Base-by-base conservation (phyloP, 1,139 yeast genomes). In the Neolecta irregularis region DNA sequence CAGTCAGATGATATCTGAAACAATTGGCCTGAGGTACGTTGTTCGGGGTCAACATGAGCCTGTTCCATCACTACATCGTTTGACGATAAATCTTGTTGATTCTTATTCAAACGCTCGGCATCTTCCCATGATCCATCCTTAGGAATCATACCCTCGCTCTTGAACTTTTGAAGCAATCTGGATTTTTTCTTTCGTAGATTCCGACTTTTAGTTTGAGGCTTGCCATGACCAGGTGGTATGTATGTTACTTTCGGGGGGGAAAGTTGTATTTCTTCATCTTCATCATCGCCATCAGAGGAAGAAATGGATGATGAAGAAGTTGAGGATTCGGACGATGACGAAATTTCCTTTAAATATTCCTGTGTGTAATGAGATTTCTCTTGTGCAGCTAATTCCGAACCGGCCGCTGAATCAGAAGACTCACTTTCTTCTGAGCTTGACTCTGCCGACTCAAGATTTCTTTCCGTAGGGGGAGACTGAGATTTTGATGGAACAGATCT, bases 271-370 rank as follows among this genome's bases (percentile, higher is more conserved):
- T 16, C 4, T 28, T 12, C 13, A 28, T 28, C 11, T 6, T 23
- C 8, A 8, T 18, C 20, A 28, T 16, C 15, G 18, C 22, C 9
- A 20, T 16, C 7, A 30, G 23, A 41, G 33, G 6, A 34, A 36
- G 33, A 34, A 30, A 6, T 33, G 35, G 44, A 36, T 9, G 13
- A 5, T 24, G 24, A 33, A 21, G 15, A 21, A 21, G 9, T 24
- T 12, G 29, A 33, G 12, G 16, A 4, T 4, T 6, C 20, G 3
- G 18, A 18, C 6, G 29, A 25, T 3, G 29, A 3, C 7, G 30
- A 12, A n/a, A n/a, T n/a, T n/a, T n/a, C n/a, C n/a, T n/a, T n/a
- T n/a, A n/a, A n/a, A n/a, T n/a, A n/a, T n/a, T n/a, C n/a, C n/a
- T n/a, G n/a, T 12, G 30, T 12, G n/a, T 21, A 26, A n/a, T 21